These are phyloP conservation scores for Ciborinia camelliae DNA, from an alignment of 2,329 filamentous ascomycete species.

Conservation along the genomic window DNA sequence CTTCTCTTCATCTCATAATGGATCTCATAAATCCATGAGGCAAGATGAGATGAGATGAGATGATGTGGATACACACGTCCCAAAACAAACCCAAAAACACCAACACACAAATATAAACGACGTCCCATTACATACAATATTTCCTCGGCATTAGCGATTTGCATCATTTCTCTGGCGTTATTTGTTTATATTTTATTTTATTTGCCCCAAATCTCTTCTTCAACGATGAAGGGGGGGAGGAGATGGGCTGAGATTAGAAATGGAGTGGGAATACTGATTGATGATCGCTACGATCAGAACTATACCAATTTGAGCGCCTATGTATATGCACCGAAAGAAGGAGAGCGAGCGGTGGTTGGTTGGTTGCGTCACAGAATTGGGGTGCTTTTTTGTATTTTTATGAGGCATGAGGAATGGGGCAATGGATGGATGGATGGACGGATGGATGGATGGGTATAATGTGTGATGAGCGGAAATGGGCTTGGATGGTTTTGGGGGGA, in stretches of 20 bases:
- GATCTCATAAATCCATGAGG: neutral
- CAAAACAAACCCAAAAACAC: neutral
- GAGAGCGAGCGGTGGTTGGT: neutral
- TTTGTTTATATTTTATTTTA: neutral
- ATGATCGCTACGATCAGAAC: too few species aligned
- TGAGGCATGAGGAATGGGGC: too few species aligned
- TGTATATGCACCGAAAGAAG: neutral
- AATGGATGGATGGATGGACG: too few species aligned
- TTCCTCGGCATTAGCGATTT: conserved; percentile 12
- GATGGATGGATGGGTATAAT: too few species aligned
- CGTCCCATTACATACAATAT: neutral
- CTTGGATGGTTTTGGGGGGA: neutral
- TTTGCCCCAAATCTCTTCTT: too few species aligned
- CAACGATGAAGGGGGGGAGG: too few species aligned
- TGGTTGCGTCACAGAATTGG: neutral
- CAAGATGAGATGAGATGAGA: too few species aligned
- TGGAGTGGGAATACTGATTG: too few species aligned
- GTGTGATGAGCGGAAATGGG: neutral
- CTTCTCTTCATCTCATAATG: neutral
- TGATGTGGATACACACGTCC: neutral
- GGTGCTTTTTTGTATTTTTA: too few species aligned
- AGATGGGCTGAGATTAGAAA: too few species aligned
- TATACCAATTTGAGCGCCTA: too few species aligned
- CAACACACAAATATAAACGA: neutral
- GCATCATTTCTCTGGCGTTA: conserved; percentile 15